Evolutionary conservation across 331 rosid species (phyloP), one percentile per base, ranked within the genome.

Genomic region (Prunus yedoensis): DNA sequence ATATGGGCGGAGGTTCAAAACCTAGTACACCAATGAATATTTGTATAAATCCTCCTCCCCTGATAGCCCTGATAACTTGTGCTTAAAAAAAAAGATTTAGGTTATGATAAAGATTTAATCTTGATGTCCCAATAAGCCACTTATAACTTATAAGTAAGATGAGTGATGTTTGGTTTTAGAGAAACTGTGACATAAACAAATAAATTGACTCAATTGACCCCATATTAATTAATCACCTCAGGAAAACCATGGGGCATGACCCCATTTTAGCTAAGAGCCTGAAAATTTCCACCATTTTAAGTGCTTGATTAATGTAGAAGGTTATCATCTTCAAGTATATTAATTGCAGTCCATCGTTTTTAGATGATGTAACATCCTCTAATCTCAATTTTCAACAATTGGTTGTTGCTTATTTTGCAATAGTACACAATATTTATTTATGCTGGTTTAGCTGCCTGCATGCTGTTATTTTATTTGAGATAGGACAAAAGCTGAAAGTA

Each of bases 401-500:
- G 10, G 25, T 49, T 32, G 14, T 43, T 41, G 11, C 30, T 43
- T 71, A 45, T 65, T 35, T 35, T 52, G 57, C 57, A 16, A 4
- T 15, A 14, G 3, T 3, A 32, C 38, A 32, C 6, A 3, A 47
- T 47, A 35, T 16, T 5, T 52, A 52, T 56, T n/a, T 65, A 65
- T 65, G 28, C 38, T 38, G 50, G 10, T 65, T 18, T 38, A 35
- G 11, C 5, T 65, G 8, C 11, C 28, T 7, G 0, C 32, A 1
- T 16, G 49, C 15, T 41, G 27, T 3, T 70, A 5, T 32, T 49
- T 52, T 68, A 65, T 68, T 71, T 70, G n/a, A 3, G 53, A 57
- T 17, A 21, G 11, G 77, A 60, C 77, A 21, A 46, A n/a, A 72
- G 8, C 7, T 72, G 76, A 72, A 72, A 25, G 32, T 46, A 60